A percentile compares a stretch with the other conserved stretches of the same genome.
Conservation (phyloP, 768 basidiomycete species). For the Lentinula edodes region DNA sequence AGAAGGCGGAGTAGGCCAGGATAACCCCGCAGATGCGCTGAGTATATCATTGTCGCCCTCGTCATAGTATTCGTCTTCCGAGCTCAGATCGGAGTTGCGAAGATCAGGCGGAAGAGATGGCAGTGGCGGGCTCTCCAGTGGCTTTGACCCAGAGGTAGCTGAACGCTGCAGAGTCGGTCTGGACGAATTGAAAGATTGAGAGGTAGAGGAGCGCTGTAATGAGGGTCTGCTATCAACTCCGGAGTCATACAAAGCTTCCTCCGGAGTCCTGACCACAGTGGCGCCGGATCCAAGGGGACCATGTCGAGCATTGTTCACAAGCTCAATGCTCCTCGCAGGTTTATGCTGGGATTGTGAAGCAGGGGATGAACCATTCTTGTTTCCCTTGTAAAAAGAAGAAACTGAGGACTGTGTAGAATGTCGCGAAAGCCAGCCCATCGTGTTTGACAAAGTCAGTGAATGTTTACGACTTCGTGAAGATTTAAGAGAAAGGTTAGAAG, state of each 20-base stretch:
- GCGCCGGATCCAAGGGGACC: conserved; percentile 67
- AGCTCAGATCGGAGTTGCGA: conserved; percentile 7
- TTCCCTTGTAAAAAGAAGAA: conserved; percentile 22
- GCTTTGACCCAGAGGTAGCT: neutral
- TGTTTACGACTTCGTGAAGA: conserved; percentile 19
- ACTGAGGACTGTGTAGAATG: conserved; percentile 25
- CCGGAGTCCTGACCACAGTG: conserved; percentile 71
- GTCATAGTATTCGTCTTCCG: conserved; percentile 26
- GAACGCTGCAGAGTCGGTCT: conserved; percentile 4
- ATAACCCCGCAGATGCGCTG: neutral
- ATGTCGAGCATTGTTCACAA: conserved; percentile 23
- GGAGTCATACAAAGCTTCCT: conserved; percentile 62
- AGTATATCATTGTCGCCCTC: neutral
- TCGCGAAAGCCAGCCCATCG: conserved; percentile 51
- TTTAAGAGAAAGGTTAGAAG: conserved; percentile 18
- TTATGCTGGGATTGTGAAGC: conserved; percentile 39
- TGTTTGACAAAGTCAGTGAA: conserved; percentile 35
- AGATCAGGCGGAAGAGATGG: conserved; percentile 41
- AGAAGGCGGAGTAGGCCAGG: neutral
- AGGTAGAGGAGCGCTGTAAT: neutral
- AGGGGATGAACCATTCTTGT: conserved; percentile 19
- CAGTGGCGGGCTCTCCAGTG: conserved; percentile 41
- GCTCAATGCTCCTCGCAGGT: conserved; percentile 33
- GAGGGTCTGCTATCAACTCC: conserved; percentile 14
- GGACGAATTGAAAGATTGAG: conserved; percentile 7